Evolutionary conservation across 371 early-diverging fungal genomes (phyloP), one percentile per base, ranked within the genome.

Genomic region (Rhizopus microsporus): DNA sequence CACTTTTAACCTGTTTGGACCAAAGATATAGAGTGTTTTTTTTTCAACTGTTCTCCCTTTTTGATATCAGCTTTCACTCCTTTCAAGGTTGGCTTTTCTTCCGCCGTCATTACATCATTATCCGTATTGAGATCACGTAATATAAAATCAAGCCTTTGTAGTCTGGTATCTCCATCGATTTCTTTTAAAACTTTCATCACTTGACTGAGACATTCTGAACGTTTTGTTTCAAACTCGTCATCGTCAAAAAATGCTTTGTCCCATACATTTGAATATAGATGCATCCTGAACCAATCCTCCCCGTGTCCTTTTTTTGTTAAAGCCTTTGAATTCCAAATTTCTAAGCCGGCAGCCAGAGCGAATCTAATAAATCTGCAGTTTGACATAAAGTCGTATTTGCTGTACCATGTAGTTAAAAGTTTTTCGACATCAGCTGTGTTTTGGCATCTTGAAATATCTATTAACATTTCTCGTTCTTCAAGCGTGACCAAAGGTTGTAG

Each of bases 1-100:
- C 0, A 3, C 52, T 51, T 16, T 46, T 31, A 29, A 59, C 47
- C 34, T 59, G 59, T 7, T 59, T 46, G 0, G 59, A 51, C 52
- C 59, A 59, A 30, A 59, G 39, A 16, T 51, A 59, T 12, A 59
- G n/a, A 9, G 46, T n/a, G 17, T 59, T 2, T 17, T 59, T 59
- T 15, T 59, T 52, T n/a, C 52, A 59, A 45, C 29, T 43, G 13
- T 30, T n/a, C 39, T 43, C 52, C 46, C 39, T 59, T 59, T 37
- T 15, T 52, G 9, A 59, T 37, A 52, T 59, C 46, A 52, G 59
- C 38, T 39, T 59, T 58, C 52, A 52, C 52, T 16, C 59, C 59
- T 13, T 51, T 46, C 16, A 59, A 16, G 29, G 52, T 12, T 7
- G 52, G 59, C 46, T 59, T 59, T 52, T 59, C 59, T 46, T 59